Base-by-base conservation (phyloP, 805 yeast genomes). In the Lachancea sp. region DNA sequence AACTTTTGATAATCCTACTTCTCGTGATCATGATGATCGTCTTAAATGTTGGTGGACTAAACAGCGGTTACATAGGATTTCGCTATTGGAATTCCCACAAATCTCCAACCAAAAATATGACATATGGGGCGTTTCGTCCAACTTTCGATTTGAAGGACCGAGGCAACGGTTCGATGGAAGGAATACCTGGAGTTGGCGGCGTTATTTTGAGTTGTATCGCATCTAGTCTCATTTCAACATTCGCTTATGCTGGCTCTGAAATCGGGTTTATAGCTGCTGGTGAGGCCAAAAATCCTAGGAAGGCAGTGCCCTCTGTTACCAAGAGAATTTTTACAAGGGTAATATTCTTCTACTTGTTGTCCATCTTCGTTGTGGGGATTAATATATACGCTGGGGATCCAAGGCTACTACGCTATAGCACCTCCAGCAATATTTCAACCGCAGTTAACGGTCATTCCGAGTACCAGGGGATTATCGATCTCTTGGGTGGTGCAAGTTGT, bases 261-360 rank as follows among this genome's bases (percentile, higher is more conserved):
- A 78, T 80, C 49, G 88, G 84, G 13, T 77, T 83, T 45, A 75
- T 83, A 40, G 88, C 89, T 2, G 87, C 89, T 1, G 82, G 87
- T 58, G 94, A 83, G 58, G 82, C 87, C 13, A 67, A 79, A 48
- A 79, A 81, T 45, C 90, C 92, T 5, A 67, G 90, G 49, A 75
- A 70, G 45, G 78, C 89, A 0, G 66, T 83, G 12, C 89, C 90
- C 1, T 69, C 78, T 12, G 89, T 88, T 1, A 80, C 89, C 1
- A 76, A 70, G 50, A 68, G 80, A 49, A 84, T 82, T 2, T 83
- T 81, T 55, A 80, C 83, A 71, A 65, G 89, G 54, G 74, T 83
- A 28, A 55, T 79, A 4, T 53, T 83, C 1, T 74, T 83, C 47
- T 83, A 84, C 57, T 58, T 82, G 26, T 58, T 83, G 18, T 75